Percentiles rank a stretch among this genome's conserved stretches.
These are phyloP conservation scores for Kuraishia ogatae DNA, from an alignment of 805 yeast species.

Conservation along the genomic window DNA sequence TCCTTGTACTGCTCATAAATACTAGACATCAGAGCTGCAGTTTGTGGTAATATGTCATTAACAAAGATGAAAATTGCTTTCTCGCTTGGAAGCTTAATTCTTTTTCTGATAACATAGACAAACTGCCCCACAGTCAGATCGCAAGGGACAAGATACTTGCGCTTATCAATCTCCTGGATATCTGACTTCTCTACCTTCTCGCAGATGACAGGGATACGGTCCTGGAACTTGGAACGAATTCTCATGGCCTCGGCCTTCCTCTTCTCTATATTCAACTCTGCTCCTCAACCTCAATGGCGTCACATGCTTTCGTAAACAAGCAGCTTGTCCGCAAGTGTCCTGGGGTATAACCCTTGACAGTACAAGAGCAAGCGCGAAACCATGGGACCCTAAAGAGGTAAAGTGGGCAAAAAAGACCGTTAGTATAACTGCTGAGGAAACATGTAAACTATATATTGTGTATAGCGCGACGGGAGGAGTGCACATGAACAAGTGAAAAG, in stretches of 20 bases:
- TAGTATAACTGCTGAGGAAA: neutral
- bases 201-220: constrained; percentile 94
- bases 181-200: constrained; percentile 96
- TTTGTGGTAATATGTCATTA: constrained; percentile 94
- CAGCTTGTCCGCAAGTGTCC: neutral
- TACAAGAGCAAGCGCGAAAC: neutral
- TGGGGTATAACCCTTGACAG: too few species aligned
- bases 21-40: constrained; percentile 93
- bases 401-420: neutral
- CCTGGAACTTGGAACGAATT: constrained; percentile 79
- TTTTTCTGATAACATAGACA: constrained; percentile 93
- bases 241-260: constrained; percentile 93
- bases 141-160: constrained; percentile 92
- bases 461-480: too few species aligned
- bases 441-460: neutral
- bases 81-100: constrained; percentile 92
- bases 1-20: constrained; percentile 96
- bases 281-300: neutral
- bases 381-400: neutral
- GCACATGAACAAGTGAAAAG: neutral
- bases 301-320: neutral
- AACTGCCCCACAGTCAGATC: constrained; percentile 97
- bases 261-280: constrained; percentile 41
- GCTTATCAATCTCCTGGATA: constrained; percentile 92
- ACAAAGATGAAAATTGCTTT: constrained; percentile 97